Conservation (phyloP, 2,329 filamentous ascomycete species). For the Tolypocladium ophioglossoides region DNA sequence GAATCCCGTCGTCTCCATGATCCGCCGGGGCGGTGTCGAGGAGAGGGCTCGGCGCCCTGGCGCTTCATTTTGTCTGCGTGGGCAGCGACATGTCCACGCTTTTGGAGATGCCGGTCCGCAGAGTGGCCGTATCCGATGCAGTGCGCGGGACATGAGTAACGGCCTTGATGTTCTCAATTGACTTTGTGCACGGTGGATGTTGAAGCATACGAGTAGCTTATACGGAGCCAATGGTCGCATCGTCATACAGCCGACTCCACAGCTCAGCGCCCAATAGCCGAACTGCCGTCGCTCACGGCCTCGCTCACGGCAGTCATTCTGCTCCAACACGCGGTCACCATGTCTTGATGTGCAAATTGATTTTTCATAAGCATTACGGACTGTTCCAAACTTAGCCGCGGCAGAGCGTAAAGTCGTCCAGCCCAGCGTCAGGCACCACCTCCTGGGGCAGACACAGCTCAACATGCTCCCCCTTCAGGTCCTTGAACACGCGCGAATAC, state of each 20-base stretch:
- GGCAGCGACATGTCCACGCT: neutral
- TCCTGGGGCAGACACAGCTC: constrained; percentile 16
- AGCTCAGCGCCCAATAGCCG: no score
- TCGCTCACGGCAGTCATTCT: no score
- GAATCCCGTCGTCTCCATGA: constrained; percentile 68
- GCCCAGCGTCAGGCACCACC: constrained; percentile 11
- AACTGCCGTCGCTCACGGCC: no score
- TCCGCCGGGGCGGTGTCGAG: constrained; percentile 17
- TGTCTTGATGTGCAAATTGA: neutral
- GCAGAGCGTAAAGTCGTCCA: constrained; percentile 16
- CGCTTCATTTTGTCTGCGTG: neutral
- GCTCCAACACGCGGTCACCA: no score
- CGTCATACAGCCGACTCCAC: no score
- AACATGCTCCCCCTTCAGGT: constrained; percentile 18
- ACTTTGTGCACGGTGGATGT: no score
- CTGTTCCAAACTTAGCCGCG: neutral
- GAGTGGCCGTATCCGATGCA: neutral
- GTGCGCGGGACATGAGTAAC: neutral
- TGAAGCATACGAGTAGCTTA: no score
- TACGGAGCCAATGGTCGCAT: neutral
- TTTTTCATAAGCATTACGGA: no score
- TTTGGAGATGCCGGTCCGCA: neutral
- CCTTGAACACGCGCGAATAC: constrained; percentile 16
- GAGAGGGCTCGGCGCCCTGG: constrained; percentile 16
- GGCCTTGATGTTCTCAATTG: neutral